Conservation (phyloP, 441 rosid genomes). For the Sinapis alba region DNA sequence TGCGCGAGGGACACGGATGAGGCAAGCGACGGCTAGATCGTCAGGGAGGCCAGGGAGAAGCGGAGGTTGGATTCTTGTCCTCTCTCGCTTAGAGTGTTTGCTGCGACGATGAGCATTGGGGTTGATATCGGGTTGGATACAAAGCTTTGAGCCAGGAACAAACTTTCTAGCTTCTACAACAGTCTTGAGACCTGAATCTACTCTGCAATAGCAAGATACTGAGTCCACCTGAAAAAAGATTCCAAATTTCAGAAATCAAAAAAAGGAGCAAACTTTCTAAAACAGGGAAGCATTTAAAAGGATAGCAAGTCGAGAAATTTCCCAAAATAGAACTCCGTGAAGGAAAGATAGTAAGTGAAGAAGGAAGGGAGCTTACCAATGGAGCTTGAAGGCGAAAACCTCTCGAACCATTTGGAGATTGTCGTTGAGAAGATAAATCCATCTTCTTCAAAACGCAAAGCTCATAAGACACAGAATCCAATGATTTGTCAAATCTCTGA, state of each 20-base stretch:
- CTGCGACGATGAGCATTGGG: slow-evolving; percentile 84
- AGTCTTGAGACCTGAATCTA: slow-evolving; percentile 80
- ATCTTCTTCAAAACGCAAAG: slow-evolving; percentile 42
- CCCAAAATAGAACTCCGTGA: slow-evolving; percentile 12
- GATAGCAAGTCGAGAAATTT: slow-evolving; percentile 1
- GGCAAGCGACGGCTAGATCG: slow-evolving; percentile 88
- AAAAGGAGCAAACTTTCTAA: slow-evolving; percentile 9
- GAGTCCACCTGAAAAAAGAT: slow-evolving; percentile 85
- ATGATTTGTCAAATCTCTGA: neutral
- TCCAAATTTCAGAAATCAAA: slow-evolving; percentile 26
- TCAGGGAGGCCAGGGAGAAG: slow-evolving; percentile 92
- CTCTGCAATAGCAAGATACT: slow-evolving; percentile 87
- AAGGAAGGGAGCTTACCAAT: slow-evolving; percentile 49
- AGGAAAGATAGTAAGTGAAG: neutral
- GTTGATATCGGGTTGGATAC: slow-evolving; percentile 88
- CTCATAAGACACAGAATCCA: slow-evolving; percentile 40
- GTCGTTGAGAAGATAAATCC: slow-evolving; percentile 61
- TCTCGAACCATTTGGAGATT: slow-evolving; percentile 55
- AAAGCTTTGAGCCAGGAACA: slow-evolving; percentile 88
- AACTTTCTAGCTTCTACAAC: slow-evolving; percentile 90
- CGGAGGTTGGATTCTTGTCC: slow-evolving; percentile 74
- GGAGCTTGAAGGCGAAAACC: slow-evolving; percentile 88
- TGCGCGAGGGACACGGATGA: slow-evolving; percentile 86
- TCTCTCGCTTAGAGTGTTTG: slow-evolving; percentile 68
- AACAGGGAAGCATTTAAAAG: slow-evolving; percentile 20